Evolutionary conservation across 805 yeast species (phyloP), one percentile per base, ranked within the genome.

Genomic region (Ogataea thermomethanolica): DNA sequence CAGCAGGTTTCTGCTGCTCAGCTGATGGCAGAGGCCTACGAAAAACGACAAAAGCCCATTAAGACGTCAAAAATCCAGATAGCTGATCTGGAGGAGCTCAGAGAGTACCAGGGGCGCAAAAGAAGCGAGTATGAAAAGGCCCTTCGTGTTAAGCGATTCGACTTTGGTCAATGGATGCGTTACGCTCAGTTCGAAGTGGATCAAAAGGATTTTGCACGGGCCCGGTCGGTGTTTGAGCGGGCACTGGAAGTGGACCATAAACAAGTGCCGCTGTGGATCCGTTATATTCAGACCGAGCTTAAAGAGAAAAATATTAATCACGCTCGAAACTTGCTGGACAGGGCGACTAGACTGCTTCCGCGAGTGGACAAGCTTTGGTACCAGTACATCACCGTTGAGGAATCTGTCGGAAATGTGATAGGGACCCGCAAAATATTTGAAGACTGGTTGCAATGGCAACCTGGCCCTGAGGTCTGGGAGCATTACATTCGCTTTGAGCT

Each of bases 101-200:
- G 74, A 33, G 91, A 87, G 49, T 73, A 65, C 43, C 96, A 88
- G 58, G 71, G 83, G 20, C 67, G 89, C 20, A 87, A 84, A 51
- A 67, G 99, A 45, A 73, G 75, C 25, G 96, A 86, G 50, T 91
- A 70, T 58, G 98, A 93, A 62, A 81, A 81, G 49, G 95, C 90
- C n/a, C 64, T 93, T 38, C 78, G 93, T 51, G 74, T 93, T 50
- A 91, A 91, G 58, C 67, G 95, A 44, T 74, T 83, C 25, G 89
- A 88, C 54, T 71, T 76, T 54, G 83, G 87, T 2, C 95, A 89
- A 58, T 93, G 98, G 96, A 71, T 87, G 58, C 69, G 96, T 41
- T 93, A 91, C 60, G 98, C 96, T 0, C 76, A 74, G 43, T 87
- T 89, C 76, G 99, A 91, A 61, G 59, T 81, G 4, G 84, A 83